Conservation (phyloP, 108 stramenopile genomes). For the Nitzschia palea region DNA sequence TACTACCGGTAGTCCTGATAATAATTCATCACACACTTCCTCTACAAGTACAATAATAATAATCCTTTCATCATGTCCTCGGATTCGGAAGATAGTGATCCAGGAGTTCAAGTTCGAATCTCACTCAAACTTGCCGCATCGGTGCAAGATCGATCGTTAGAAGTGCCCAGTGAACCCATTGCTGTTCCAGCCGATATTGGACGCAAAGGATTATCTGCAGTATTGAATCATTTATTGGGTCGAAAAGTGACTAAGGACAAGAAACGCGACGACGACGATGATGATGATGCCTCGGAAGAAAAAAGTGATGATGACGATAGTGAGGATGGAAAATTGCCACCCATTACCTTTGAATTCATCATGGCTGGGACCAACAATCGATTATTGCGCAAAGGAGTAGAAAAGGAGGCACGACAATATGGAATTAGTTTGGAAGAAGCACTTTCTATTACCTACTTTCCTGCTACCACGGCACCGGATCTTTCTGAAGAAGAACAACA, state of each 20-base stretch:
- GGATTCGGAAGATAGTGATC: constrained; percentile 27
- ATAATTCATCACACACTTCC: neutral
- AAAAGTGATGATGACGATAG: constrained; percentile 36
- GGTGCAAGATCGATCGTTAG: constrained; percentile 43
- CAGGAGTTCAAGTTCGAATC: constrained; percentile 55
- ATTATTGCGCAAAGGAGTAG: constrained; percentile 68
- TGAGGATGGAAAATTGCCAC: constrained; percentile 40
- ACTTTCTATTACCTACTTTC: constrained; percentile 70
- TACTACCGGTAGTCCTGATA: neutral
- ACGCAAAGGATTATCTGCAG: constrained; percentile 74
- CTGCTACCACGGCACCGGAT: constrained; percentile 58
- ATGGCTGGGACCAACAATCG: constrained; percentile 48
- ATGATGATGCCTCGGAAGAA: constrained; percentile 35
- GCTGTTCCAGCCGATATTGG: constrained; percentile 76
- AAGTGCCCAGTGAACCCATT: constrained; percentile 73
- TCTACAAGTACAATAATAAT: neutral
- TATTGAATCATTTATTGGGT: constrained; percentile 62
- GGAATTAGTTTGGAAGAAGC: constrained; percentile 74
- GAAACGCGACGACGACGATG: constrained; percentile 24
- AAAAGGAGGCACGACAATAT: constrained; percentile 66
- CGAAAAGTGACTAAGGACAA: constrained; percentile 23
- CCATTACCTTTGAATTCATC: constrained; percentile 73
- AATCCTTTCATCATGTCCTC: constrained; percentile 1
- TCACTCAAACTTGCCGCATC: constrained; percentile 44
- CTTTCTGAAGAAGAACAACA: constrained; percentile 51